These are phyloP conservation scores for Talaromyces albobiverticillius DNA, from an alignment of 2,329 filamentous ascomycete genomes.

Conservation along the genomic window DNA sequence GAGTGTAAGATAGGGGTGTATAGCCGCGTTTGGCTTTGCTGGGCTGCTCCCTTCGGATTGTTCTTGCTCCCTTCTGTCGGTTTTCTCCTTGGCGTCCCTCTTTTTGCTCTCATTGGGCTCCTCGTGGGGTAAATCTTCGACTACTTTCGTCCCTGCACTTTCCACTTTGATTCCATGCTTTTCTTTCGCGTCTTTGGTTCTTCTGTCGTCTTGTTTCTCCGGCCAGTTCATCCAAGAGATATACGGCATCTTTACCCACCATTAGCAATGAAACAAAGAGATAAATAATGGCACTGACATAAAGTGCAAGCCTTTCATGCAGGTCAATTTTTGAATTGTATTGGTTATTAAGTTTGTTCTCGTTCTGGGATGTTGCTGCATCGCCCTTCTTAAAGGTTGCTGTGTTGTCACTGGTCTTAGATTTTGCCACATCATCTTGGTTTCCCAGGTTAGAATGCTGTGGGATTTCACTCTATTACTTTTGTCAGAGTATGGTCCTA, in stretches of 20 bases:
- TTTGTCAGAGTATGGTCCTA: neutral
- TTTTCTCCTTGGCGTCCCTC: neutral
- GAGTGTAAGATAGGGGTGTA: slow-evolving; percentile 14
- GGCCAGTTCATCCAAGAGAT: slow-evolving; percentile 8
- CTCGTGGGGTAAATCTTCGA: too few species aligned
- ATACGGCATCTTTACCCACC: slow-evolving; percentile 12
- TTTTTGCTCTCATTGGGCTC: neutral
- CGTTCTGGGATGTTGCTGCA: neutral
- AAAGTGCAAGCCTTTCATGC: neutral
- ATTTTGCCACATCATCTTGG: neutral
- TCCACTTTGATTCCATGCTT: neutral
- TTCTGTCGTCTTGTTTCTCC: neutral
- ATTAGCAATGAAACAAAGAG: neutral
- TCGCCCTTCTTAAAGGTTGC: too few species aligned
- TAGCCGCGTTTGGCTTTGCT: neutral
- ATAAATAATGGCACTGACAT: neutral
- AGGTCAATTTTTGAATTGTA: neutral
- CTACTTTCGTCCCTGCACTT: too few species aligned
- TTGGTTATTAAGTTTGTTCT: neutral
- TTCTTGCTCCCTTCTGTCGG: neutral
- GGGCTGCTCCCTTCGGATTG: neutral
- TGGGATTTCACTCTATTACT: neutral
- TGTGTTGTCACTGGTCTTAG: too few species aligned
- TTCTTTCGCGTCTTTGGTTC: neutral
- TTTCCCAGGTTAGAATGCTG: neutral